Base-by-base conservation (phyloP, 768 basidiomycete genomes). In the Arthromyces matolae region DNA sequence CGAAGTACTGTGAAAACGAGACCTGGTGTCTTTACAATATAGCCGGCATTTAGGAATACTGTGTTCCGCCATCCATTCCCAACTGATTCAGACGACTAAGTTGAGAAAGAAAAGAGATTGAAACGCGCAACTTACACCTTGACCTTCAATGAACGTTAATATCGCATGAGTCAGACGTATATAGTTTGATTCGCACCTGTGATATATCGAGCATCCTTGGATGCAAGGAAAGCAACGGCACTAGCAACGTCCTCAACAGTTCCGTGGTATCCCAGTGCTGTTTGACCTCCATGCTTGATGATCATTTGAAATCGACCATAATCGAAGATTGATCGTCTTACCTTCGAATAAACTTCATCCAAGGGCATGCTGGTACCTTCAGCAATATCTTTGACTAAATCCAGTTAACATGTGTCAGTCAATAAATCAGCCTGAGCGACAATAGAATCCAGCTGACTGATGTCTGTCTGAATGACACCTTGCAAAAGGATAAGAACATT, bases 141-240 rank as follows among this genome's bases (percentile, higher is more conserved):
- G 52, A 5, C 52, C 52, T 53, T n/a, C 1, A 33, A n/a, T 18
- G 3, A 22, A 14, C 5, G 22, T 43, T n/a, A 23, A 14, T 22
- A 34, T 13, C n/a, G 8, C 7, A 22, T 24, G 2, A 13, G 8
- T 7, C 10, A n/a, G 6, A n/a, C 4, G n/a, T 19, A 24, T 10
- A 27, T 5, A 14, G 44, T 13, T 16, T 5, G 12, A 3, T 14
- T 23, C 19, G 10, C 38, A 55, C 60, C 60, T 20, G 57, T 61
- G 10, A 56, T 52, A 39, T 52, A 51, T 19, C 36, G 43, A 1
- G 57, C 50, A n/a, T 55, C 54, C 14, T 53, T 52, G 4, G 58
- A 58, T 7, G 41, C 60, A 14, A 62, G 45, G 38, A 52, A 62
- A 16, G 60, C 57, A 2, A 62, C 60, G 2, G 60, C 23, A 24